These are phyloP conservation scores for Plasmodium billcollinsi DNA, from an alignment of 169 alveolate species.

Conservation along the genomic window DNA sequence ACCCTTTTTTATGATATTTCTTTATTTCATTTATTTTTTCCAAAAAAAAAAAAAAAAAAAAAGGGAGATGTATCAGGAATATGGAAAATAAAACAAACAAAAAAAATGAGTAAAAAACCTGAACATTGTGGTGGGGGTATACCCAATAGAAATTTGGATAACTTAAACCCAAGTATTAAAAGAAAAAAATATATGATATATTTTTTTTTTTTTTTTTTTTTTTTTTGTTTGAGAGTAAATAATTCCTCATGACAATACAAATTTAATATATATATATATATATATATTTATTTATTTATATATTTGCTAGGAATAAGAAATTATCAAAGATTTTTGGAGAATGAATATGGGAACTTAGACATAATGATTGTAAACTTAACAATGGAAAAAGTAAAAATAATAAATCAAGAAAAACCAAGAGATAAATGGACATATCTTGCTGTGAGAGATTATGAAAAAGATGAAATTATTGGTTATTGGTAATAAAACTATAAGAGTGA, in stretches of 20 bases:
- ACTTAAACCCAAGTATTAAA: conserved; percentile 30
- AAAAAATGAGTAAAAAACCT: conserved; percentile 3
- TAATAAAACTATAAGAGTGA: conserved; percentile 3
- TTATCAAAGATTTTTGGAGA: conserved; percentile 21
- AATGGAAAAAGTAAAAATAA: conserved; percentile 23
- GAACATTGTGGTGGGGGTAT: conserved; percentile 54
- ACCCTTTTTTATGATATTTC: no score
- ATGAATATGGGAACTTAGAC: conserved; percentile 25
- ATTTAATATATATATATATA: neutral
- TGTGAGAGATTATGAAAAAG: conserved; percentile 49
- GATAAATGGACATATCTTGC: conserved; percentile 78
- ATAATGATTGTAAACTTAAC: conserved; percentile 4
- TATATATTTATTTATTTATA: neutral
- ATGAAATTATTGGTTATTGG: conserved; percentile 73
- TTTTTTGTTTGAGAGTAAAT: neutral
- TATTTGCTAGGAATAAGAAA: conserved; percentile 1
- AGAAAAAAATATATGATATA: neutral
- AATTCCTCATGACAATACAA: no score
- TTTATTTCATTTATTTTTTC: no score
- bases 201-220: no score
- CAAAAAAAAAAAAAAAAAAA: neutral
- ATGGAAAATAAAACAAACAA: conserved; percentile 37
- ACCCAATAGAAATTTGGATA: conserved; percentile 42
- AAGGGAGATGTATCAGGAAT: conserved; percentile 54
- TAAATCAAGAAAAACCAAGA: conserved; percentile 17